These are phyloP conservation scores for Penicillium cosmopolitanum DNA, from an alignment of 495 filamentous ascomycete genomes.

Conservation along the genomic window DNA sequence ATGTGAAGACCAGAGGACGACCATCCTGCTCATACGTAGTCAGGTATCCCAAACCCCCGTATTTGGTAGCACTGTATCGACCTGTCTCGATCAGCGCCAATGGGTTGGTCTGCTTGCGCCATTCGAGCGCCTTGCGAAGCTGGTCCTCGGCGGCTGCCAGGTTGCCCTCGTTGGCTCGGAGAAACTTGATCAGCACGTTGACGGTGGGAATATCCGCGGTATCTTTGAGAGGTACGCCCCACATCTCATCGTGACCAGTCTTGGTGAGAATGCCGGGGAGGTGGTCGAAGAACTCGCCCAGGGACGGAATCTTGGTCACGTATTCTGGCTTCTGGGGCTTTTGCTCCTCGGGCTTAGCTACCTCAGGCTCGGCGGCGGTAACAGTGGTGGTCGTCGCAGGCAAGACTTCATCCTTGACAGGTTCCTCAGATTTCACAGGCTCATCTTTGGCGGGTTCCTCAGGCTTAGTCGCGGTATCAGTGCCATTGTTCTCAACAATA, in stretches of 20 bases:
- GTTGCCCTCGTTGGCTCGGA: constrained; percentile 83
- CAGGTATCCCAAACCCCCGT: constrained; percentile 57
- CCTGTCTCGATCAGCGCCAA: constrained; percentile 42
- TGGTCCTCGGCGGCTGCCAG: constrained; percentile 71
- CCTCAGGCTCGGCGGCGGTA: constrained; percentile 16
- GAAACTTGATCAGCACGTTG: constrained; percentile 86
- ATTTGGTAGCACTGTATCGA: constrained; percentile 55
- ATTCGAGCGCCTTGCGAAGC: constrained; percentile 75
- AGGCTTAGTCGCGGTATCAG: constrained; percentile 14
- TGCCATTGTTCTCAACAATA: constrained; percentile 19
- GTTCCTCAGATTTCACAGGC: constrained; percentile 5
- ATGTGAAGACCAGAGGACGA: constrained; percentile 61
- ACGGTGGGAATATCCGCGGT: constrained; percentile 68
- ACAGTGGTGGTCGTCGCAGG: constrained; percentile 1
- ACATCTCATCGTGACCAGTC: constrained; percentile 69
- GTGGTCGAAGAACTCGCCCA: constrained; percentile 42
- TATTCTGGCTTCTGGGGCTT: constrained; percentile 39
- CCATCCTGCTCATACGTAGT: constrained; percentile 50
- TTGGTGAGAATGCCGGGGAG: constrained; percentile 50
- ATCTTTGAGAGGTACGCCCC: constrained; percentile 67
- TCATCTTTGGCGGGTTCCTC: constrained; percentile 18
- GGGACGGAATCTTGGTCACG: constrained; percentile 40
- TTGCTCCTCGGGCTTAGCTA: constrained; percentile 28
- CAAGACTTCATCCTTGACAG: constrained; percentile 15
- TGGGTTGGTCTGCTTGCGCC: constrained; percentile 70